Percentiles rank a stretch among this genome's conserved stretches.
These are phyloP conservation scores for Clonostachys chloroleuca DNA, from an alignment of 2,329 filamentous ascomycete species.

Conservation along the genomic window DNA sequence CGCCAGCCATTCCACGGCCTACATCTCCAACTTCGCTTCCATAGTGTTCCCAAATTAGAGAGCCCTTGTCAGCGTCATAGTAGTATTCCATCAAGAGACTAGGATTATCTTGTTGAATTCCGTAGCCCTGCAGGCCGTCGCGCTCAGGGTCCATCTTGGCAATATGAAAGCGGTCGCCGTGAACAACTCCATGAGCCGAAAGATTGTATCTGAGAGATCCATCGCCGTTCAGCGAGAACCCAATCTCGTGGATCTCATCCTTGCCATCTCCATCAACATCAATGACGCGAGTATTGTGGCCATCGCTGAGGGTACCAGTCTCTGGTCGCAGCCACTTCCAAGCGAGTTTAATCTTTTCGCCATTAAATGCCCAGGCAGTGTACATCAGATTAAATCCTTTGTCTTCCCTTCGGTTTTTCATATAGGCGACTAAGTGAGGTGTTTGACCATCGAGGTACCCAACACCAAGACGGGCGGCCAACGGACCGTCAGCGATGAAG, in stretches of 20 bases:
- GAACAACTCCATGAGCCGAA: constrained; percentile 7
- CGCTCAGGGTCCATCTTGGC: constrained; percentile 13
- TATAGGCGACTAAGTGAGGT: neutral
- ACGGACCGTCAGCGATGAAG: neutral
- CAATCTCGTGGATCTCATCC: constrained; percentile 12
- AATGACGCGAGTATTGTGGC: constrained; percentile 13
- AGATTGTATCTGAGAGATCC: constrained; percentile 9
- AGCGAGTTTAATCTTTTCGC: constrained; percentile 5
- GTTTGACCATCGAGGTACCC: neutral
- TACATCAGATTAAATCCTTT: neutral
- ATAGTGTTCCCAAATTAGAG: constrained; percentile 10
- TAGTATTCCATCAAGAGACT: constrained; percentile 11
- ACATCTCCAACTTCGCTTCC: constrained; percentile 3
- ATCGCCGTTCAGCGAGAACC: constrained; percentile 12
- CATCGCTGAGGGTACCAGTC: constrained; percentile 3
- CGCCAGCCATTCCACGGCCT: constrained; percentile 10
- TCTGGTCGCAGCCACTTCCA: constrained; percentile 11
- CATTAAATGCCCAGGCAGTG: constrained; percentile 11
- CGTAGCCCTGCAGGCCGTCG: constrained; percentile 10
- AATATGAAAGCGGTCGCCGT: constrained; percentile 13
- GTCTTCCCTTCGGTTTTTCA: neutral
- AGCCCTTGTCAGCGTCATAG: constrained; percentile 9
- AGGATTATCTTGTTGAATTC: constrained; percentile 11
- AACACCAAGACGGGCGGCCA: neutral
- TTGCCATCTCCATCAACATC: constrained; percentile 10